Evolutionary conservation across 805 yeast genomes (phyloP), one percentile per base, ranked within the genome.

Genomic region (Saturnispora quitensis): DNA sequence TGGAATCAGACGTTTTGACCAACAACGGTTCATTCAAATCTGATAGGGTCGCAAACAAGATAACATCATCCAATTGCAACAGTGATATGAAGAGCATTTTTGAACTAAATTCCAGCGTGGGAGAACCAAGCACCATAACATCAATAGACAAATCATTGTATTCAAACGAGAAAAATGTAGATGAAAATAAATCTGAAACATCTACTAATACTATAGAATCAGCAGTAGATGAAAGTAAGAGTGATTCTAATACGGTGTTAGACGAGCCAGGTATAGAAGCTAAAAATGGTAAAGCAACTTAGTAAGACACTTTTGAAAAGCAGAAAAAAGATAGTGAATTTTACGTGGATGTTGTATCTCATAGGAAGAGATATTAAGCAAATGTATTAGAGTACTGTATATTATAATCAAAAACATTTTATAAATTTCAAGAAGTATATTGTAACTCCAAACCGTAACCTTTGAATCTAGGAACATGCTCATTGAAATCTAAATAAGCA

Each of bases 371-470:
- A 38, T 18, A 38, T 38, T 9, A 25, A 7, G 18, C 40, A 36
- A 38, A 13, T 38, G 25, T 38, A 20, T 38, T 18, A 18, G 42
- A 38, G 20, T 38, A 38, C 5, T 38, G 42, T 38, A 38, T 38
- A 38, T 18, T 38, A 15, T 34, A 43, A 20, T 25, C 17, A 31
- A 9, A 17, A 8, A 45, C 38, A 20, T 34, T 12, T 22, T 17
- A 33, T 4, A n/a, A 9, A 20, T 22, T 60, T 25, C 59, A 81
- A 31, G 84, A 77, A 0, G 86, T 79, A 57, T 76, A 84, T 27
- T 84, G 82, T 28, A 84, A 68, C 45, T 80, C 76, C 5, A 85
- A 55, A 1, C 91, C 91, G 59, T 81, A 70, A 31, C 73, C 72
- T 22, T 70, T 67, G 8, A 78, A 56, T 44, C 73, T 78, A 3